Percentiles rank a stretch among this genome's conserved stretches.
These are phyloP conservation scores for Fusarium newnesense DNA, from an alignment of 2,329 filamentous ascomycete genomes.

Conservation along the genomic window DNA sequence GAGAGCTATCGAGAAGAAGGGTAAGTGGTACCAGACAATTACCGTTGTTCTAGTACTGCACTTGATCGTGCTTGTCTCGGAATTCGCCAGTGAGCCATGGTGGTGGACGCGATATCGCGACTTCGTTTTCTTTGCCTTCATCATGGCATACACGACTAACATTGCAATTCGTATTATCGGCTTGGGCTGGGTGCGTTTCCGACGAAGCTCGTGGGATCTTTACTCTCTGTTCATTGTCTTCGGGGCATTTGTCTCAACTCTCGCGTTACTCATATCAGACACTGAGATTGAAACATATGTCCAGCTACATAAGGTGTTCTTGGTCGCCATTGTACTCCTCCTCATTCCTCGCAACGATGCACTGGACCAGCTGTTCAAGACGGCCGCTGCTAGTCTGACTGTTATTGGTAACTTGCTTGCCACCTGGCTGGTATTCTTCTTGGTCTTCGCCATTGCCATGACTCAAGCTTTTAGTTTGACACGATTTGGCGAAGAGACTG, in stretches of 20 bases:
- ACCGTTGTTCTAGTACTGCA: slow-evolving; percentile 85
- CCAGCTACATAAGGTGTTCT: slow-evolving; percentile 91
- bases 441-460: slow-evolving; percentile 95
- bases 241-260: slow-evolving; percentile 81
- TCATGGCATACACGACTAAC: slow-evolving; percentile 83
- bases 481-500: slow-evolving; percentile 79
- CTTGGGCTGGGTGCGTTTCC: slow-evolving; percentile 90
- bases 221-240: slow-evolving; percentile 84
- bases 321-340: slow-evolving; percentile 88
- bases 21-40: slow-evolving; percentile 87
- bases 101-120: slow-evolving; percentile 80
- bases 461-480: slow-evolving; percentile 97
- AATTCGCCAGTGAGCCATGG: slow-evolving; percentile 80
- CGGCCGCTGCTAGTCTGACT: slow-evolving; percentile 90
- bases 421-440: slow-evolving; percentile 96
- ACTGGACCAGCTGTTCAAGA: slow-evolving; percentile 98
- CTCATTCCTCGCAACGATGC: slow-evolving; percentile 97
- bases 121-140: slow-evolving; percentile 82
- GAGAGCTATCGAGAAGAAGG: slow-evolving; percentile 91
- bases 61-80: slow-evolving; percentile 82
- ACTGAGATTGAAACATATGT: slow-evolving; percentile 71
- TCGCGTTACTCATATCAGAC: slow-evolving; percentile 77
- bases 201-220: slow-evolving; percentile 93
- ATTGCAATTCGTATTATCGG: slow-evolving; percentile 86
- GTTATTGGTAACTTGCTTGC: slow-evolving; percentile 91